phyloP scores from a whole-genome alignment of 73 alveolate genomes.

The Stentor roeselii region DNA sequence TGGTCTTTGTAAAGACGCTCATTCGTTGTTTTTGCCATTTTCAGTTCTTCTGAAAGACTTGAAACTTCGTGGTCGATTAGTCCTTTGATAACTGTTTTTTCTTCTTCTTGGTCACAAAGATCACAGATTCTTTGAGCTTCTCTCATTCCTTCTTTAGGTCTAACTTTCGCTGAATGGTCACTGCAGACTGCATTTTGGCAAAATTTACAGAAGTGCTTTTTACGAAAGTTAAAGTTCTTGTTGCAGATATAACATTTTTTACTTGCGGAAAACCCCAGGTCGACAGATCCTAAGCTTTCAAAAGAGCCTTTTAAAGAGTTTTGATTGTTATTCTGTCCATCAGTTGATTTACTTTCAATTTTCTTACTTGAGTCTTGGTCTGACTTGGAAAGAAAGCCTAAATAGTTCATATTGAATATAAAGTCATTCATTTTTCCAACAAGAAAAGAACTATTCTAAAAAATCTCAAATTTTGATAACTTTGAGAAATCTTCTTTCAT shows the following conservation, averaged over 20 bases:
- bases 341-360: no score
- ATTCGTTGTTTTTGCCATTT: not conserved
- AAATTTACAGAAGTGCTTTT: constrained; percentile 16
- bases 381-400: no score
- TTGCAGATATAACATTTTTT: constrained; percentile 17
- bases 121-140: constrained; percentile 26
- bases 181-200: constrained; percentile 18
- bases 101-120: constrained; percentile 22
- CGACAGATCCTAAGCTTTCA: not conserved
- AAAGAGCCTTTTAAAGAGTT: not conserved
- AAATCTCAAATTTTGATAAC: no score
- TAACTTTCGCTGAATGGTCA: constrained; percentile 4
- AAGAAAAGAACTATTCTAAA: no score
- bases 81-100: not conserved
- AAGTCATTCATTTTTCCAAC: no score
- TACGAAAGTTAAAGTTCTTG: not conserved
- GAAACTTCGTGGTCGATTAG: not conserved
- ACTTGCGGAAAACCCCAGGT: not conserved
- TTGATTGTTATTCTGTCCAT: not conserved
- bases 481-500: no score
- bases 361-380: no score
- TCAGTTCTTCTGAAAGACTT: not conserved
- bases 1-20: constrained; percentile 7
- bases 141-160: not conserved
- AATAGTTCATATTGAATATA: no score